Evolutionary conservation across 805 yeast genomes (phyloP), one percentile per base, ranked within the genome.

Genomic region (Candida awuae): DNA sequence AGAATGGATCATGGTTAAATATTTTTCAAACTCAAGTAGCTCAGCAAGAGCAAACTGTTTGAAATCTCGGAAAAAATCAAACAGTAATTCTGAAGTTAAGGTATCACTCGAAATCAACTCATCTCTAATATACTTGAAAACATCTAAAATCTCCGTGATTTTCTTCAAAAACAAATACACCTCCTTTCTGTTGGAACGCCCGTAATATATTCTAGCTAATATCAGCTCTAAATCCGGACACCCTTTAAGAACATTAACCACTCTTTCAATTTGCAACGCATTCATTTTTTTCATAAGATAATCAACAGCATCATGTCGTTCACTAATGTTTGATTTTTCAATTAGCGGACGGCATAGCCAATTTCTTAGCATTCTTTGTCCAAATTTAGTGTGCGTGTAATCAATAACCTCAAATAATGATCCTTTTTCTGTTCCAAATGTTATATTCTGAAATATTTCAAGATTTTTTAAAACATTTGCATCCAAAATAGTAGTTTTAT

Each of bases 341-440:
- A 74, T 59, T 17, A 88, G 65, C 1, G 98, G 98, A 43, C 70
- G 66, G 1, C 76, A 66, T 0, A 88, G 61, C 98, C 98, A 92
- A 28, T 71, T 63, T 21, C 68, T 66, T 12, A 92, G 56, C 42
- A 75, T 50, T 38, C 95, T 60, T 32, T 67, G 70, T 0, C 98
- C 98, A 57, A 80, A 81, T 21, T 70, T 66, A 0, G 97, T 84
- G 25, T 75, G 62, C 0, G 97, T 84, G 47, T 82, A 87, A 54
- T 90, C 83, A 43, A 92, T 49, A 2, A 85, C 63, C 87, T 94
- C 84, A 13, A 84, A 55, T 12, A 90, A 61, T 0, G 95, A 76
- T 0, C 97, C 97, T 23, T 67, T 60, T 8, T 64, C 65, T 4
- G 67, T 61, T 10, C 62, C 55, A 45, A 77, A 77, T 0, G 92